Evolutionary conservation across 1,284 basidiomycete genomes (phyloP).

Genomic region (Boletus mariae): DNA sequence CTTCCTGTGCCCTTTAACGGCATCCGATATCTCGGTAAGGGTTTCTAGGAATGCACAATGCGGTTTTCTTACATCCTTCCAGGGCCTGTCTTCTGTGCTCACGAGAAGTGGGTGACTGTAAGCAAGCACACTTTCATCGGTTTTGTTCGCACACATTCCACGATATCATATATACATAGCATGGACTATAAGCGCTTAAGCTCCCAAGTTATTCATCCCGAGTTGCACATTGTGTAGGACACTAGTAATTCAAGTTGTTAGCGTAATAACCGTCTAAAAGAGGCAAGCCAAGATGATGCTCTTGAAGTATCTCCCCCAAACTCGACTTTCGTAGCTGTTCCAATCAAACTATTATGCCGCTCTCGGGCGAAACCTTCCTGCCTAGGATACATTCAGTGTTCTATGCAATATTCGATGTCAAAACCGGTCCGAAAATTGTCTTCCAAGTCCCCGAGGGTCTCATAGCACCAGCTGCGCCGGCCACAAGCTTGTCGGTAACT

Average conservation of each 20-base stretch:
- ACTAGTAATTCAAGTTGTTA: not conserved
- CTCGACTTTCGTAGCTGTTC: too few relatives aligned
- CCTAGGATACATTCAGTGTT: slow-evolving; percentile 84
- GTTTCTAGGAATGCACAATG: not conserved
- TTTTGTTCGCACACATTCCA: slow-evolving; percentile 9
- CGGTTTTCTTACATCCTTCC: slow-evolving; percentile 9
- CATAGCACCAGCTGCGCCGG: slow-evolving; percentile 45
- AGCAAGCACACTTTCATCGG: not conserved
- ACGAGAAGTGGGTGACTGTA: slow-evolving; percentile 5
- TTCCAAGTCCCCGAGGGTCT: slow-evolving; percentile 89
- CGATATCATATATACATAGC: slow-evolving; percentile 10
- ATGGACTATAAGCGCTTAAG: slow-evolving; percentile 16
- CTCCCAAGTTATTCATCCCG: not conserved
- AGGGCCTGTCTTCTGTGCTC: slow-evolving; percentile 18
- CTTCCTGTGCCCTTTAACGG: slow-evolving; percentile 64
- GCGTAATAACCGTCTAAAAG: not conserved
- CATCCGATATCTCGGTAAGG: slow-evolving; percentile 28
- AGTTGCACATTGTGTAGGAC: not conserved
- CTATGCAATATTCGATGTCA: slow-evolving; percentile 83
- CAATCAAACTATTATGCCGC: slow-evolving; percentile 35
- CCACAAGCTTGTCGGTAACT: slow-evolving; percentile 33
- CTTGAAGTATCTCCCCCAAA: too few relatives aligned
- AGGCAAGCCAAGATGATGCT: not conserved
- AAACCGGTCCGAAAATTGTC: slow-evolving; percentile 80
- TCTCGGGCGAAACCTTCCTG: slow-evolving; percentile 63